Base-by-base conservation (phyloP, 306 rosid genomes). In the Medicago lupulina region DNA sequence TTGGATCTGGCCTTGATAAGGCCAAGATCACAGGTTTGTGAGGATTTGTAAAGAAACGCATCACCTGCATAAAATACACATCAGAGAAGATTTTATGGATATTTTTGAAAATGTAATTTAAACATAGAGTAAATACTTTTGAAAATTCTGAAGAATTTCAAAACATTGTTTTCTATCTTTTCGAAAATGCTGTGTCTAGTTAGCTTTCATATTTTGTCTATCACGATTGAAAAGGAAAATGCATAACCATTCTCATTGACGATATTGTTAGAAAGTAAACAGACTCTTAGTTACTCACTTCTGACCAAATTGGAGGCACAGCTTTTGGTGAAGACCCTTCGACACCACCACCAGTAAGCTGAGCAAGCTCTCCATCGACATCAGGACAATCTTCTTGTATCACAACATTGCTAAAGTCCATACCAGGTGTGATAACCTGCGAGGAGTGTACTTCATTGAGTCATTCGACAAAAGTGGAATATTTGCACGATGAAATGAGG, bases 11-110 rank as follows among this genome's bases (percentile, higher is more conserved):
- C 71, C 98, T 88, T 77, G 98, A 93, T 43, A 93, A 81, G 12
- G 98, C 97, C 87, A 93, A 84, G 71, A 93, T 87, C 95, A 90
- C 83, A 21, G 97, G 98, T 75, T 93, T 93, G 84, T 93, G 98
- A 64, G 98, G 98, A 78, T 93, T 93, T 43, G 88, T 70, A 65
- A 93, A 89, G 82, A 93, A 93, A 61, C 95, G 92, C 95, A 93
- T 89, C 66, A 93, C 84, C 98, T 90, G 86, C 71, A 31, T 60
- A 63, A 53, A 49, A 34, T 34, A 50, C n/a, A 50, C 19, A 44
- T 11, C 10, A 2, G 50, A 44, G 50, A 44, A 44, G 14, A 44
- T 44, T 10, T 10, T 44, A 11, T 11, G 50, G 50, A 44, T 10
- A 4, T 44, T 11, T 44, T 44, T 44, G 50, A 40, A 40, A 40